phyloP scores from a whole-genome alignment of 805 yeast species.

The Maudiozyma pseudohumilis region DNA sequence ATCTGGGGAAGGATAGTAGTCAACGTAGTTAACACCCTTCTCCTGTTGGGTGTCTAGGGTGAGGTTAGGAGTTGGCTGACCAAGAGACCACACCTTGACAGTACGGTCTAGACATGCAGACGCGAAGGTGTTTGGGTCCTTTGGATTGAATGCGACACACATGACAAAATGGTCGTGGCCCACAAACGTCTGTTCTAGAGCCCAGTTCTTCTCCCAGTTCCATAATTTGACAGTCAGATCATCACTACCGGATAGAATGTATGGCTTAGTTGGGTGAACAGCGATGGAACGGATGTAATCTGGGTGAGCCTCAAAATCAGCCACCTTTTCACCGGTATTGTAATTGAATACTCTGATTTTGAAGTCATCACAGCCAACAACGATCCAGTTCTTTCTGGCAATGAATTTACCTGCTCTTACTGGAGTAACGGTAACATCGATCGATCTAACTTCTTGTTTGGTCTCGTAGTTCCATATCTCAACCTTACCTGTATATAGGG shows the following conservation, averaged over 20 bases:
- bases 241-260: conserved; percentile 80
- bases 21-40: conserved; percentile 92
- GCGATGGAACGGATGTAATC: conserved; percentile 91
- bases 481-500: conserved; percentile 72
- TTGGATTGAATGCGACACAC: conserved; percentile 92
- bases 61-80: conserved; percentile 79
- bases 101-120: conserved; percentile 94
- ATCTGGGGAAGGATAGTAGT: conserved; percentile 93
- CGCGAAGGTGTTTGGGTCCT: conserved; percentile 95
- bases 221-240: conserved; percentile 86
- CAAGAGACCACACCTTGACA: conserved; percentile 93
- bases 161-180: conserved; percentile 95
- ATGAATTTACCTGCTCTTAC: conserved; percentile 92
- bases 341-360: conserved; percentile 88
- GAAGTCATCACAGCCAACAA: conserved; percentile 93
- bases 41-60: conserved; percentile 85
- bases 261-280: conserved; percentile 90
- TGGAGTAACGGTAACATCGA: conserved; percentile 93
- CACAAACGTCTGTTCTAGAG: conserved; percentile 77
- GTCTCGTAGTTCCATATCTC: conserved; percentile 96
- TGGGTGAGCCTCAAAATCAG: conserved; percentile 96
- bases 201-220: conserved; percentile 97
- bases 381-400: conserved; percentile 95
- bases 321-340: conserved; percentile 88
- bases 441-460: conserved; percentile 64